These are phyloP conservation scores for Cyclotella distinguenda DNA, from an alignment of 108 stramenopile species.

Conservation along the genomic window DNA sequence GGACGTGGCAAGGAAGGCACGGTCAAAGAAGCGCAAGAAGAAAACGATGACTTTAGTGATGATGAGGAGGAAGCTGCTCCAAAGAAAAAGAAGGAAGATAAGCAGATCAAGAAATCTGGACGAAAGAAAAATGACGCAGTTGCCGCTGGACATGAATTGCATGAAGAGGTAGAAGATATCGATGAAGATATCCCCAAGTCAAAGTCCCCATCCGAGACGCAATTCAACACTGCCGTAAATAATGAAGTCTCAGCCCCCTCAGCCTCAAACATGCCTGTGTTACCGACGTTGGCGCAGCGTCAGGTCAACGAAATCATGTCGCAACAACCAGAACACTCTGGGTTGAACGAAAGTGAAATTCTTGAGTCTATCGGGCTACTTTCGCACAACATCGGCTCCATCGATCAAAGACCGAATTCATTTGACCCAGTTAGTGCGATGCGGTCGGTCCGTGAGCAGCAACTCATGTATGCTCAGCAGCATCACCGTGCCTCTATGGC, in stretches of 20 bases:
- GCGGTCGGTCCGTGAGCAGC: slow-evolving; percentile 8
- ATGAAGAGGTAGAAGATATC: background rate
- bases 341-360: no score
- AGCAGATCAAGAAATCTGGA: background rate
- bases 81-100: background rate
- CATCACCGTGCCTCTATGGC: slow-evolving; percentile 8
- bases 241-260: no score
- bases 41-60: background rate
- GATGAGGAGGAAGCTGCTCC: background rate
- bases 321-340: no score
- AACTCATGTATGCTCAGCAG: slow-evolving; percentile 3
- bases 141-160: background rate
- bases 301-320: no score
- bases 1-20: slow-evolving; percentile 23
- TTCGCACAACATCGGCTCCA: background rate
- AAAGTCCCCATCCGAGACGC: no score
- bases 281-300: no score
- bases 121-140: background rate
- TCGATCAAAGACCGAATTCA: background rate
- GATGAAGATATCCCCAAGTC: background rate
- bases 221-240: no score
- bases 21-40: background rate
- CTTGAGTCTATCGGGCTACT: no score
- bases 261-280: no score
- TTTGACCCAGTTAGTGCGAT: background rate